These are phyloP conservation scores for Myriosclerotinia duriaeana DNA, from an alignment of 2,329 filamentous ascomycete species.

Conservation along the genomic window DNA sequence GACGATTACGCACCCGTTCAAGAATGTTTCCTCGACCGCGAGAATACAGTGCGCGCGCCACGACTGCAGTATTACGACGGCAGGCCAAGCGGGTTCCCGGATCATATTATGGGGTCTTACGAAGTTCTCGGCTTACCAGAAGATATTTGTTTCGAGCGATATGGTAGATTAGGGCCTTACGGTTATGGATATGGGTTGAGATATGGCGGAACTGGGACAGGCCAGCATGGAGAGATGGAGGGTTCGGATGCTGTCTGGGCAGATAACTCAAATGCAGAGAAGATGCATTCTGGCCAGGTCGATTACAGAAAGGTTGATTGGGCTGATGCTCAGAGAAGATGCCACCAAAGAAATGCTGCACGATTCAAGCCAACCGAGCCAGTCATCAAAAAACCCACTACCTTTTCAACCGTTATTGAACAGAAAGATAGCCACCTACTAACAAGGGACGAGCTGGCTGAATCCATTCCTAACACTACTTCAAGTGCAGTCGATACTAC, in stretches of 20 bases:
- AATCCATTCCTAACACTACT: background rate
- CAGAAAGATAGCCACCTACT: conserved; percentile 24
- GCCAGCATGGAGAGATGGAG: conserved; percentile 78
- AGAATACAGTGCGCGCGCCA: conserved; percentile 65
- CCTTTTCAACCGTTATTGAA: conserved; percentile 23
- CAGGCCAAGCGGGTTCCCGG: conserved; percentile 78
- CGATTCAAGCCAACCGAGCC: conserved; percentile 54
- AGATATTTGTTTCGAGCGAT: conserved; percentile 90
- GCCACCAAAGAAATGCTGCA: conserved; percentile 66
- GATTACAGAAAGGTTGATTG: conserved; percentile 78
- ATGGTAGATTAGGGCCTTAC: conserved; percentile 84
- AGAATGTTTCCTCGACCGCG: conserved; percentile 76
- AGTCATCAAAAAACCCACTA: conserved; percentile 24
- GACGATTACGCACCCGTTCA: conserved; percentile 53
- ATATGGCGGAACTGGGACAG: conserved; percentile 79
- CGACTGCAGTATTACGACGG: conserved; percentile 72
- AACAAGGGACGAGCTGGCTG: conserved; percentile 13
- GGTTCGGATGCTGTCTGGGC: conserved; percentile 80
- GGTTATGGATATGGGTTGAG: conserved; percentile 81
- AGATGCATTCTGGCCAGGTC: conserved; percentile 56
- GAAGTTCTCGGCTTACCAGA: conserved; percentile 74
- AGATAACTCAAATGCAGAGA: conserved; percentile 39
- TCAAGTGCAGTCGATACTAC: conserved; percentile 17
- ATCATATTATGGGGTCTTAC: conserved; percentile 84
- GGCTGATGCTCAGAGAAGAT: conserved; percentile 74